Evolutionary conservation across 805 yeast genomes (phyloP), one percentile per base, ranked within the genome.

Genomic region (Saturnispora besseyi): DNA sequence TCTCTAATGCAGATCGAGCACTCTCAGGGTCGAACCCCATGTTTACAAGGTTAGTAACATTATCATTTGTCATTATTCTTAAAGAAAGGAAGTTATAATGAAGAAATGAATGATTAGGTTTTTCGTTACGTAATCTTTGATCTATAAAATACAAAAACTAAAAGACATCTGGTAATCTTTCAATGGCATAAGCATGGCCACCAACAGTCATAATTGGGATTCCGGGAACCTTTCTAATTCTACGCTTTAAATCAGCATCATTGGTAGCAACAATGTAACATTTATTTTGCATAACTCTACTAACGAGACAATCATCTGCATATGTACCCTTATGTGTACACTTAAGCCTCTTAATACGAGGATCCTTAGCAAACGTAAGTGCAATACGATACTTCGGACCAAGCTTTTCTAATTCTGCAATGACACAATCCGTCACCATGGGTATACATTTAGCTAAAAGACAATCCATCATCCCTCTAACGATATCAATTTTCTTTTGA

Each of bases 131-230:
- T 43, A 41, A 42, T 33, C 30, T 21, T 32, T 26, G 18, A 36
- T 30, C 34, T 45, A 15, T 26, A 45, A 13, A 38, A 13, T 28
- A 46, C 34, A 22, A 31, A 32, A 13, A 28, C 56, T 63, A 85
- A 62, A 85, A 85, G n/a, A 86, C 96, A 65, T 90, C 96, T 2
- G 99, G 99, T 51, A 93, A 76, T 65, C 96, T 79, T 67, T 93
- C 99, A 57, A 93, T 83, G 34, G 87, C 96, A 64, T 91, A 93
- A 1, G 89, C 73, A 65, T 88, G 96, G 2, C 85, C 85, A 33
- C 98, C 99, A 6, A 93, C 99, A 68, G 96, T 87, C 95, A 93
- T 81, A 33, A 93, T 73, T 11, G 99, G 99, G 54, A 93, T 86
- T 60, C 99, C 99, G 1, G 99, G 99, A 28, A 93, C 88, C 67